These are phyloP conservation scores for Hysterium pulicare DNA, from an alignment of 2,329 filamentous ascomycete species.

Conservation along the genomic window DNA sequence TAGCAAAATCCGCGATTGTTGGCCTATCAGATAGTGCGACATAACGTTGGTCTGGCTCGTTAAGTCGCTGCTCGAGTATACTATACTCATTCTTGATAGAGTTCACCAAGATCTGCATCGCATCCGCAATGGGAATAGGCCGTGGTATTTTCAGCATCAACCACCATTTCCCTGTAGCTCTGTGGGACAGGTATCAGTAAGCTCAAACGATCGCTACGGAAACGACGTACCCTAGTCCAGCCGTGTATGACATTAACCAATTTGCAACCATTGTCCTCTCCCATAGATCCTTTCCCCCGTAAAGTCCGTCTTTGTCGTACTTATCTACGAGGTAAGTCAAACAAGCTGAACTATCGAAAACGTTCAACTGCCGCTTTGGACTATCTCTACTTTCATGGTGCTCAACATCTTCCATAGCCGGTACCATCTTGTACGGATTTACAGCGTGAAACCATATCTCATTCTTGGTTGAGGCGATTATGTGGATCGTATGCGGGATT, in stretches of 20 bases:
- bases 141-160: neutral
- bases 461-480: neutral
- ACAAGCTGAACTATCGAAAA: conserved; percentile 40
- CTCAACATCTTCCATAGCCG: neutral
- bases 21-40: conserved; percentile 35
- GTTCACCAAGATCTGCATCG: neutral
- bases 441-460: conserved; percentile 1
- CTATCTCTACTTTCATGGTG: too few relatives aligned
- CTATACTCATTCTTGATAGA: conserved; percentile 12
- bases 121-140: neutral
- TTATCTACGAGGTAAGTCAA: conserved; percentile 36
- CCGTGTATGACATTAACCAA: conserved; percentile 39
- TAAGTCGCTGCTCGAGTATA: conserved; percentile 13
- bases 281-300: conserved; percentile 26
- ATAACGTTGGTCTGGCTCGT: conserved; percentile 23
- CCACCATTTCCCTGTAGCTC: conserved; percentile 1
- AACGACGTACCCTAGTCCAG: conserved; percentile 29
- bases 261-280: conserved; percentile 27
- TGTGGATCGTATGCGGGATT: conserved; percentile 2
- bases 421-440: conserved; percentile 4
- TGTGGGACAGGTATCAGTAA: neutral
- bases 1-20: conserved; percentile 34
- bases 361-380: conserved; percentile 13
- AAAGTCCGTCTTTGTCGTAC: conserved; percentile 32
- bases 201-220: neutral